phyloP scores from a whole-genome alignment of 306 rosid genomes.

The Canavalia ensiformis region DNA sequence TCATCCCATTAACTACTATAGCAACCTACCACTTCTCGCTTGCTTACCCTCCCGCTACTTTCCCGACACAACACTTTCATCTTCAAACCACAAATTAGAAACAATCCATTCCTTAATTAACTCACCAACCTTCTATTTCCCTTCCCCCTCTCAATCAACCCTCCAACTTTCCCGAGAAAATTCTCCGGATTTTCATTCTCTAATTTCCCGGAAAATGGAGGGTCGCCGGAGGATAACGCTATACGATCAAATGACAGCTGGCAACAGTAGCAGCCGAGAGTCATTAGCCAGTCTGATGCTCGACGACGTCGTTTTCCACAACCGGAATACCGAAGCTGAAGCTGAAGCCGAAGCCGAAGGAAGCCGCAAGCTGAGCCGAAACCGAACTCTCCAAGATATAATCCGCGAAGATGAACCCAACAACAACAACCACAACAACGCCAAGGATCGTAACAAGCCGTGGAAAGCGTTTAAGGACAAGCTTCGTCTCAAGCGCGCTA shows the following conservation, averaged over 20 bases:
- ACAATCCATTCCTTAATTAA: neutral
- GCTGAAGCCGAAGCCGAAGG: neutral
- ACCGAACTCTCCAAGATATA: slow-evolving; percentile 75
- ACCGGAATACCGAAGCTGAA: slow-evolving; percentile 11
- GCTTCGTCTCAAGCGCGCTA: slow-evolving; percentile 65
- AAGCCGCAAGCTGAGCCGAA: slow-evolving; percentile 26
- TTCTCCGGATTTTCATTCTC: neutral
- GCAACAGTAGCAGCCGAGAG: slow-evolving; percentile 56
- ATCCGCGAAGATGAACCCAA: slow-evolving; percentile 54
- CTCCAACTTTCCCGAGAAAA: slow-evolving; percentile 6
- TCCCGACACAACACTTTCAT: neutral
- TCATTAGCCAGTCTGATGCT: slow-evolving; percentile 61
- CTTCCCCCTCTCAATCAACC: neutral
- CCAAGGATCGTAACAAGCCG: slow-evolving; percentile 61
- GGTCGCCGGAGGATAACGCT: slow-evolving; percentile 79
- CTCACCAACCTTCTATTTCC: no score
- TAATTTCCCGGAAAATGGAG: slow-evolving; percentile 53
- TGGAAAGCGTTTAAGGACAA: slow-evolving; percentile 76
- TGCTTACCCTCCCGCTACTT: neutral
- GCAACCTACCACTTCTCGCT: neutral
- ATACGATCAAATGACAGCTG: slow-evolving; percentile 79
- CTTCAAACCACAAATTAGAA: no score
- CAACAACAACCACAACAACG: neutral
- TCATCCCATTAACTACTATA: slow-evolving; percentile 16
- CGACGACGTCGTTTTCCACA: slow-evolving; percentile 55